phyloP scores from a whole-genome alignment of 352 stramenopile genomes.

The Globisporangium okanoganense region DNA sequence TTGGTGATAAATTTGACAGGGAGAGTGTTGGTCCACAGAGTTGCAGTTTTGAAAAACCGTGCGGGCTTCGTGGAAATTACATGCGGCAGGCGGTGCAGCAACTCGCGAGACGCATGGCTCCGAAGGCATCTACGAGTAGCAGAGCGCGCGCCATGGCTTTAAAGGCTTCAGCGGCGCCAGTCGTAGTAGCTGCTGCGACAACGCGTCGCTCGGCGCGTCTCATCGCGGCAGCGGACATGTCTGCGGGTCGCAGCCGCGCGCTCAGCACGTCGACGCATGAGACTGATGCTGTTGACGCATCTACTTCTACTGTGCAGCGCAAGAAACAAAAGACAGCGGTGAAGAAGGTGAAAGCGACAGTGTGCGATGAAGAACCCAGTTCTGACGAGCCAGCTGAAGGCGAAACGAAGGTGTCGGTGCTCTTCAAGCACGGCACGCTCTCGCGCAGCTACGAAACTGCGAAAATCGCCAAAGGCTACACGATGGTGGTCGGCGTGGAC shows the following conservation, averaged over 20 bases:
- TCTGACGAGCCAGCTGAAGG: background rate
- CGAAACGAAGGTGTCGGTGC: conserved; percentile 5
- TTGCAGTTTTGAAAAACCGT: background rate
- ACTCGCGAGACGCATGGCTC: background rate
- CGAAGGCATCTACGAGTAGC: background rate
- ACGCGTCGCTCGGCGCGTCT: conserved; percentile 14
- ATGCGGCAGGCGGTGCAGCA: conserved; percentile 7
- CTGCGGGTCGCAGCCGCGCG: background rate
- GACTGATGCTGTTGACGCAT: background rate
- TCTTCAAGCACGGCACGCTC: conserved; percentile 53
- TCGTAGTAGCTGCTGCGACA: background rate
- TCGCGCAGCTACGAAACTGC: conserved; percentile 45
- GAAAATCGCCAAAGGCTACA: conserved; percentile 52
- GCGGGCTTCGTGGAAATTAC: no score
- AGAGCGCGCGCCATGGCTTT: background rate
- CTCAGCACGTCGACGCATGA: background rate
- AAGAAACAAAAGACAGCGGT: conserved; percentile 6
- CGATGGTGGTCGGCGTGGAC: conserved; percentile 92
- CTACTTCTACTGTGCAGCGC: background rate
- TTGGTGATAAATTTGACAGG: background rate
- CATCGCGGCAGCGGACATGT: background rate
- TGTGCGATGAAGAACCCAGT: background rate
- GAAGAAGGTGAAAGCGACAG: background rate
- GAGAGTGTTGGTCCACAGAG: background rate
- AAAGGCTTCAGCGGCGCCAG: background rate